A percentile compares a stretch with the other conserved stretches of the same genome.
Evolutionary conservation across 331 rosid species (phyloP).

Genomic region (Ulmus americana): DNA sequence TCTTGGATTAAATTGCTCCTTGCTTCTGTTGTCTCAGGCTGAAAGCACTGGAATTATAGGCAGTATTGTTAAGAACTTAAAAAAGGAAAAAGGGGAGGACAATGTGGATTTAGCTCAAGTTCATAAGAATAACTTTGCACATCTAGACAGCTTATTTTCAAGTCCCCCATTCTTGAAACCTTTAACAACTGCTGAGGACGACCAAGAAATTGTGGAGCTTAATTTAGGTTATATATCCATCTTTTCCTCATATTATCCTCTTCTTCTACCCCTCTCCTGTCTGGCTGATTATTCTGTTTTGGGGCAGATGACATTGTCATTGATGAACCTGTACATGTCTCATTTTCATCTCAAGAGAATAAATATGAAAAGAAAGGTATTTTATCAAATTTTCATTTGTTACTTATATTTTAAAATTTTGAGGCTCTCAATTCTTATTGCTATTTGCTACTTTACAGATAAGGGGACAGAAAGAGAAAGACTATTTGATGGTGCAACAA

Average conservation of each 20-base stretch:
- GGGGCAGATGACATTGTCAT: constrained; percentile 60
- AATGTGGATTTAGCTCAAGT: constrained; percentile 24
- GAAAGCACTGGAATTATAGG: constrained; percentile 30
- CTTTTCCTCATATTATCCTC: constrained; percentile 16
- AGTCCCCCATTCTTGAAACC: constrained; percentile 78
- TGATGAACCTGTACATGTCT: constrained; percentile 41
- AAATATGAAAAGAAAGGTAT: constrained; percentile 51
- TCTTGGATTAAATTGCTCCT: constrained; percentile 13
- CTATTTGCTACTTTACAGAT: constrained; percentile 29
- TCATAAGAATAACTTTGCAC: constrained; percentile 24
- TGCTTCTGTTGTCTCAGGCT: constrained; percentile 42
- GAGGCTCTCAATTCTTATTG: constrained; percentile 14
- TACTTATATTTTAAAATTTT: constrained; percentile 5
- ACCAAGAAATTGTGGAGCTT: constrained; percentile 36
- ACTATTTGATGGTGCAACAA: constrained; percentile 47
- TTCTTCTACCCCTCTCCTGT: constrained; percentile 13
- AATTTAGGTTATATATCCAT: constrained; percentile 49
- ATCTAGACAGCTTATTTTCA: constrained; percentile 59
- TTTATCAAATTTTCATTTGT: neutral
- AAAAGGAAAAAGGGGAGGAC: constrained; percentile 28
- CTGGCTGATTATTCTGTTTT: constrained; percentile 22
- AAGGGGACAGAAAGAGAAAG: constrained; percentile 53
- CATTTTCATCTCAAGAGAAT: constrained; percentile 30
- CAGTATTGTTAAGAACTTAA: constrained; percentile 41
- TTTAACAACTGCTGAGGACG: constrained; percentile 27